These are phyloP conservation scores for Suillus tomentosus DNA, from an alignment of 768 basidiomycete genomes.

Conservation along the genomic window DNA sequence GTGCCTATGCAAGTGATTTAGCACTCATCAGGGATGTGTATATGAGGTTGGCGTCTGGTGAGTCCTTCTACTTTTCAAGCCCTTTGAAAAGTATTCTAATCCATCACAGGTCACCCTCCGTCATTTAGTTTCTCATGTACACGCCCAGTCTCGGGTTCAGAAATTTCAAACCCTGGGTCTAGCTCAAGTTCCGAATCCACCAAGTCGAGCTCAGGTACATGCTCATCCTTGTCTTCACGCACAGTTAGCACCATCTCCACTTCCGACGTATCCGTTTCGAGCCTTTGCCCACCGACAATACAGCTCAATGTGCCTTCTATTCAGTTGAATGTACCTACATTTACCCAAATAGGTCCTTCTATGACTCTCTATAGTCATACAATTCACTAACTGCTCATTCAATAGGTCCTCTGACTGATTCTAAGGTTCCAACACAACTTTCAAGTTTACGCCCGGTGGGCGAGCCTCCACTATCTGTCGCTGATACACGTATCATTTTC, in stretches of 20 bases:
- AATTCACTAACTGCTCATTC: constrained; percentile 16
- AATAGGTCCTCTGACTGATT: constrained; percentile 28
- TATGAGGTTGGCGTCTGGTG: constrained; percentile 77
- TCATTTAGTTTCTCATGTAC: constrained; percentile 36
- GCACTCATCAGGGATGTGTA: constrained; percentile 77
- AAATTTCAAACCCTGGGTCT: constrained; percentile 16
- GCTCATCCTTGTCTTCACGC: constrained; percentile 42
- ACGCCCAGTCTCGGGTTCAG: constrained; percentile 27
- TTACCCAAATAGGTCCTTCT: constrained; percentile 23
- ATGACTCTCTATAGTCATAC: constrained; percentile 45
- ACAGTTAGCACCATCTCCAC: constrained; percentile 51
- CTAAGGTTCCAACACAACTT: constrained; percentile 11
- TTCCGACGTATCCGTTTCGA: constrained; percentile 41
- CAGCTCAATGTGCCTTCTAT: neutral
- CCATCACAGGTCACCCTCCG: constrained; percentile 39
- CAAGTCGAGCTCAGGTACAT: constrained; percentile 37
- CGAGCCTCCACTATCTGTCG: constrained; percentile 63
- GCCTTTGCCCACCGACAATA: neutral
- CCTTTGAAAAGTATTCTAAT: constrained; percentile 16
- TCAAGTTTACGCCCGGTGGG: neutral
- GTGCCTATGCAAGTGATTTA: constrained; percentile 83
- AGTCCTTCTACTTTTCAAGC: constrained; percentile 24
- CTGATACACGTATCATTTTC: constrained; percentile 75
- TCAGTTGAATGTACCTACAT: constrained; percentile 18
- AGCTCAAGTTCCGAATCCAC: constrained; percentile 17